A percentile compares a stretch with the other conserved stretches of the same genome.
phyloP scores from a whole-genome alignment of 345 rosid species.

The Nephelium lappaceum region DNA sequence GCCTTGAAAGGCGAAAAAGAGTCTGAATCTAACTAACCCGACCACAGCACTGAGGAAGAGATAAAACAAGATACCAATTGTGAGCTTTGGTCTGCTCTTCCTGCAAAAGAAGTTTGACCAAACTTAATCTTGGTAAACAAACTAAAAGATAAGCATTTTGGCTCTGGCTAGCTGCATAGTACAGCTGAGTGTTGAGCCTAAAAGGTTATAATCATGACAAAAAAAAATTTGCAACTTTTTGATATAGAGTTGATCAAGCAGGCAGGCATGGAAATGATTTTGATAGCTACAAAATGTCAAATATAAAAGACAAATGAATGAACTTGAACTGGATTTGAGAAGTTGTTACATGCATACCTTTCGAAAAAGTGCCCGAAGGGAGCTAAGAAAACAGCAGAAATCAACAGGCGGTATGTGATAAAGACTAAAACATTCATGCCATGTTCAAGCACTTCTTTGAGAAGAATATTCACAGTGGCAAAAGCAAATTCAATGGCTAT shows the following conservation, averaged over 20 bases:
- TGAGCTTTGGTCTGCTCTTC: slow-evolving; percentile 58
- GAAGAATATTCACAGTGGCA: slow-evolving; percentile 56
- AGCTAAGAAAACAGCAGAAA: slow-evolving; percentile 57
- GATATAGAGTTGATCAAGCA: neutral
- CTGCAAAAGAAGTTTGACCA: slow-evolving; percentile 34
- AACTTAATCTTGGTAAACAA: neutral
- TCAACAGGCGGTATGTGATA: slow-evolving; percentile 59
- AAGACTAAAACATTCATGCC: slow-evolving; percentile 61
- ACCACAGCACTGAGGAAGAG: slow-evolving; percentile 62
- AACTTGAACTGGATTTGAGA: neutral
- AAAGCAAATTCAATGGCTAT: slow-evolving; percentile 50
- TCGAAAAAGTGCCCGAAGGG: slow-evolving; percentile 62
- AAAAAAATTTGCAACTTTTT: neutral
- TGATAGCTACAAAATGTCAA: neutral
- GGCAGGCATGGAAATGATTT: neutral
- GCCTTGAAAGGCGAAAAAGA: neutral
- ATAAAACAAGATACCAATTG: slow-evolving; percentile 48
- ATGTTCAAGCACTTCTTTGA: slow-evolving; percentile 54
- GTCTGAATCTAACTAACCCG: slow-evolving; percentile 43
- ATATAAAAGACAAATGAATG: neutral
- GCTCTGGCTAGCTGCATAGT: neutral
- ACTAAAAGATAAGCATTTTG: neutral
- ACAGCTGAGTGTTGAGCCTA: neutral
- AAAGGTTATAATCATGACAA: neutral
- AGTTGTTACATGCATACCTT: slow-evolving; percentile 40